Conservation (phyloP, 768 basidiomycete genomes). For the Polyporus arcularius region DNA sequence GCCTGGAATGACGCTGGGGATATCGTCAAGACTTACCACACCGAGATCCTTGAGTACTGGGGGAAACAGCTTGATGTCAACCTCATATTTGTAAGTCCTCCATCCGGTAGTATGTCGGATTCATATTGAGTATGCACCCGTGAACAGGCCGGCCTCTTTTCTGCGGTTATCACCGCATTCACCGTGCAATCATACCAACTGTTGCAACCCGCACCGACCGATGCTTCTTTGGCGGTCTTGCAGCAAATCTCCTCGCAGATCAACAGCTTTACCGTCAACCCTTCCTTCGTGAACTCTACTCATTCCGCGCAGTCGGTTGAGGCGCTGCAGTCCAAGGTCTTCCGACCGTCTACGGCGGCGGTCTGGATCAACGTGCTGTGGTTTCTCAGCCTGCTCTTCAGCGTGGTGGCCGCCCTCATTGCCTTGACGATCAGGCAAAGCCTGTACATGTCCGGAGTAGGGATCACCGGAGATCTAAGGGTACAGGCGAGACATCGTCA, state of each 20-base stretch:
- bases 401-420: too few relatives aligned
- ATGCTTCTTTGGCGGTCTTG: slow-evolving; percentile 6
- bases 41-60: too few relatives aligned
- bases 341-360: slow-evolving; percentile 3
- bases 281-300: slow-evolving; percentile 10
- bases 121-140: too few relatives aligned
- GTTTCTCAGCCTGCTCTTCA: slow-evolving; percentile 17
- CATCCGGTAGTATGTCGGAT: too few relatives aligned
- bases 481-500: slow-evolving; percentile 26
- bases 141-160: slow-evolving; percentile 28
- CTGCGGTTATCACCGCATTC: slow-evolving; percentile 28
- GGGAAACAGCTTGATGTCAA: too few relatives aligned
- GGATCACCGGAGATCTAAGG: slow-evolving; percentile 21
- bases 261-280: slow-evolving; percentile 5
- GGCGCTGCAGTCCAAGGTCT: background rate
- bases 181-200: slow-evolving; percentile 17
- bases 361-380: slow-evolving; percentile 26
- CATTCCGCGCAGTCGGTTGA: background rate
- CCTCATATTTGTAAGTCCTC: too few relatives aligned
- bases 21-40: too few relatives aligned
- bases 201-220: slow-evolving; percentile 11
- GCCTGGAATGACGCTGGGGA: too few relatives aligned
- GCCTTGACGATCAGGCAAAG: slow-evolving; percentile 31
- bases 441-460: slow-evolving; percentile 23
- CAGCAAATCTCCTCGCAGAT: slow-evolving; percentile 15